Base-by-base conservation (phyloP, 768 basidiomycete genomes). In the Leccinum truebloodii region DNA sequence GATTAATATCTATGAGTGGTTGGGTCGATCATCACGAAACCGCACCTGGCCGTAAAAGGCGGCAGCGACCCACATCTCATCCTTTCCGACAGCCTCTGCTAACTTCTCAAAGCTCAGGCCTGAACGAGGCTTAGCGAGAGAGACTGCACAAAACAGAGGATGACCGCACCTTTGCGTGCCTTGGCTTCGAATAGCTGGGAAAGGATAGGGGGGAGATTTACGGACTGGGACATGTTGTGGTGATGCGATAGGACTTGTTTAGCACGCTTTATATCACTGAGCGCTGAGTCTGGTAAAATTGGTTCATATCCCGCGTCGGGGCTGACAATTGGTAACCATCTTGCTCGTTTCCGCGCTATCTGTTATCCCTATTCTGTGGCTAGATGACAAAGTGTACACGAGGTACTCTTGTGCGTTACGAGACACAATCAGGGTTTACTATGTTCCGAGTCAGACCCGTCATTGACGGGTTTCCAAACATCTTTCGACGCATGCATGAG, bases 401-500 rank as follows among this genome's bases (percentile, higher is more conserved):
- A 48, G 35, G 51, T 18, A 50, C 26, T 55, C 39, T 28, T 22
- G 49, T 20, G 57, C 53, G 44, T 20, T 34, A 34, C 12, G 32
- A n/a, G n/a, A n/a, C n/a, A 54, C 44, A 20, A 44, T 69, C 49
- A 69, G n/a, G 59, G 61, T 62, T 58, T 58, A 32, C 53, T 41
- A 63, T 34, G 57, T 58, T 59, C 54, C 6, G 41, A 22, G 48
- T 59, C 53, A 52, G 8, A 50, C n/a, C 14, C 39, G 59, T 54
- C 59, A 6, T 26, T 28, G 50, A 78, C 72, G 22, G 86, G 81
- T 69, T 88, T 94, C 92, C 92, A 96, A 34, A 96, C 81, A 62
- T 89, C 89, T 70, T 91, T 93, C 0, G 94, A 88, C 3, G 88
- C 91, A 63, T 92, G 88, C 93, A 96, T 94, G 62, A 99, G 81